Percentiles rank a stretch among this genome's conserved stretches.
These are phyloP conservation scores for Paecilomyces formosus DNA, from an alignment of 2,329 filamentous ascomycete genomes.

Conservation along the genomic window DNA sequence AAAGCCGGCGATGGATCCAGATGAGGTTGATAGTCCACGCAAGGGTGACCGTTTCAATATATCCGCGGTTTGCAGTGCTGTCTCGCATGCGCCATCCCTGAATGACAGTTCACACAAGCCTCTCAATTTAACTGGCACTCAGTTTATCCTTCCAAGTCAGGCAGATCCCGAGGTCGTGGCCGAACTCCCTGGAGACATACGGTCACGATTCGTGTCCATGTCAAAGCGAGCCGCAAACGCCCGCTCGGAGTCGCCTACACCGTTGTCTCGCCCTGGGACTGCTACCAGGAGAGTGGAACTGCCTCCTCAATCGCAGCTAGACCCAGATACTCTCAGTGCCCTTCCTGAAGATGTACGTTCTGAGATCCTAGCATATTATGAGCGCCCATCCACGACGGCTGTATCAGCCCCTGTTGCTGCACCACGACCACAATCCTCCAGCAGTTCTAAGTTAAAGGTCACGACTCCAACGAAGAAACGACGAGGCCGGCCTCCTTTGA, in stretches of 20 bases:
- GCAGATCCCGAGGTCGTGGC: slow-evolving; percentile 74
- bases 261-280: slow-evolving; percentile 11
- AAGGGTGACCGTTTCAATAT: slow-evolving; percentile 21
- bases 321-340: slow-evolving; percentile 74
- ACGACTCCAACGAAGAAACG: slow-evolving; percentile 62
- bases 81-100: slow-evolving; percentile 22
- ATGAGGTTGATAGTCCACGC: slow-evolving; percentile 39
- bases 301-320: slow-evolving; percentile 67
- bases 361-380: slow-evolving; percentile 71
- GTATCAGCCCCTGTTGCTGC: slow-evolving; percentile 28
- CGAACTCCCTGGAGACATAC: slow-evolving; percentile 77
- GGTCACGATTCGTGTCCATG: slow-evolving; percentile 63
- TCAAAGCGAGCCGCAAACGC: slow-evolving; percentile 21
- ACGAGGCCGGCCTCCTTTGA: slow-evolving; percentile 35
- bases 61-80: slow-evolving; percentile 14
- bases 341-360: slow-evolving; percentile 79
- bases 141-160: slow-evolving; percentile 80
- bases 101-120: slow-evolving; percentile 47
- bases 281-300: slow-evolving; percentile 30
- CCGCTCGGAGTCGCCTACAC: slow-evolving; percentile 27
- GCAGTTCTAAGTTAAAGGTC: slow-evolving; percentile 33
- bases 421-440: slow-evolving; percentile 37
- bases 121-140: slow-evolving; percentile 75
- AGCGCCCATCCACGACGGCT: slow-evolving; percentile 18
- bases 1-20: slow-evolving; percentile 34